Percentiles rank a stretch among this genome's conserved stretches.
Conservation (phyloP, 2,329 filamentous ascomycete species). For the Byssoonygena ceratinophila region DNA sequence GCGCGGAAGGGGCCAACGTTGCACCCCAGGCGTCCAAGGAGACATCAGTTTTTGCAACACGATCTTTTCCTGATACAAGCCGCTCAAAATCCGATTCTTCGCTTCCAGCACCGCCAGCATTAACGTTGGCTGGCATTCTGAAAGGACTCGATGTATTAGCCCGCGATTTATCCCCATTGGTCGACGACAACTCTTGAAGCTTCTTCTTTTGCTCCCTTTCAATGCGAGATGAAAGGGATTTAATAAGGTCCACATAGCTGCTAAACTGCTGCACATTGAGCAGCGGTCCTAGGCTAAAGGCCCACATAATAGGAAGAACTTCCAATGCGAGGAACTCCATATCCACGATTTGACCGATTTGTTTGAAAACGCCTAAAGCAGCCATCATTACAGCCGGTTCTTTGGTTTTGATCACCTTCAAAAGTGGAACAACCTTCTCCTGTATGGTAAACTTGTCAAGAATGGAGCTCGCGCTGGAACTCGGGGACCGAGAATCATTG, state of each 20-base stretch:
- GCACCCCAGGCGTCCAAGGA: conserved; percentile 27
- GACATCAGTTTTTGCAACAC: conserved; percentile 30
- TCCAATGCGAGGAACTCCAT: conserved; percentile 87
- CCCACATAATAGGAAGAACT: conserved; percentile 80
- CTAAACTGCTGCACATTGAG: conserved; percentile 82
- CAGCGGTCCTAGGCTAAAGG: conserved; percentile 79
- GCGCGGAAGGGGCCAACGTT: conserved; percentile 23
- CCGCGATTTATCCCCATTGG: conserved; percentile 38
- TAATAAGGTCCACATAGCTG: conserved; percentile 81
- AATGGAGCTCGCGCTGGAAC: conserved; percentile 55
- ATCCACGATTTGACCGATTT: conserved; percentile 73
- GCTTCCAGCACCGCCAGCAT: conserved; percentile 43
- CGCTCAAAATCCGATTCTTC: conserved; percentile 73
- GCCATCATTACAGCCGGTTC: conserved; percentile 97
- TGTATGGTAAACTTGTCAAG: conserved; percentile 98
- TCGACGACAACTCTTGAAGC: conserved; percentile 65
- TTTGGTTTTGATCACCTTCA: conserved; percentile 92
- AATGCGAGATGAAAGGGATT: conserved; percentile 63
- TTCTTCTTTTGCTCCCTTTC: conserved; percentile 85
- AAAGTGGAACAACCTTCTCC: conserved; percentile 84
- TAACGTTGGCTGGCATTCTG: conserved; percentile 19
- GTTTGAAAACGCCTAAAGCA: conserved; percentile 68
- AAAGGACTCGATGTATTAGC: conserved; percentile 23
- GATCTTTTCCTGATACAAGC: conserved; percentile 65
- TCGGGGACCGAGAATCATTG: conserved; percentile 37